Conservation (phyloP, 306 rosid genomes). For the Glycine tomentella region DNA sequence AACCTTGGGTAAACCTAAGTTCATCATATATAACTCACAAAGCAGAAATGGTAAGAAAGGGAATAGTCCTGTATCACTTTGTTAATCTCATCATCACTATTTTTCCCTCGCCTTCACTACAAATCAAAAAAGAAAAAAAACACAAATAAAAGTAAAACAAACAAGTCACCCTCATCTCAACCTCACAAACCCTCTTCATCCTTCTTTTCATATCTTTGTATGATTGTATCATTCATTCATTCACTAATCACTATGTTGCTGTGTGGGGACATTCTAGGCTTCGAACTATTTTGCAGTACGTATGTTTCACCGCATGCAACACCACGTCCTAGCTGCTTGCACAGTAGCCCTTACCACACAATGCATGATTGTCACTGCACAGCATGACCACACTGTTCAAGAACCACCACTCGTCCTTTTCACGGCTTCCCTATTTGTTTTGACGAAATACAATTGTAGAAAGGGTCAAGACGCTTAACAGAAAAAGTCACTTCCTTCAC, state of each 20-base stretch:
- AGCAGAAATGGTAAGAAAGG: no score
- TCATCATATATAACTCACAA: no score
- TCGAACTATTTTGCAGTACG: background rate
- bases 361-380: background rate
- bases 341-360: background rate
- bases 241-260: background rate
- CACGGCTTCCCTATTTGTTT: background rate
- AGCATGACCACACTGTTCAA: background rate
- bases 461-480: background rate
- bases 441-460: background rate
- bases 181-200: background rate
- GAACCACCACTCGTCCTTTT: background rate
- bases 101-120: background rate
- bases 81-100: background rate
- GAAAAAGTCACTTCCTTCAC: background rate
- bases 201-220: background rate
- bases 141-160: background rate
- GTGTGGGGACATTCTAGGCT: background rate
- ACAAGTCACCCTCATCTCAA: background rate
- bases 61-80: background rate
- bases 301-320: background rate
- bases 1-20: background rate
- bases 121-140: no score
- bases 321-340: background rate
- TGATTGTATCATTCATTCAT: background rate